Evolutionary conservation across 805 yeast species (phyloP).

Genomic region (Metschnikowia cerradonensis): DNA sequence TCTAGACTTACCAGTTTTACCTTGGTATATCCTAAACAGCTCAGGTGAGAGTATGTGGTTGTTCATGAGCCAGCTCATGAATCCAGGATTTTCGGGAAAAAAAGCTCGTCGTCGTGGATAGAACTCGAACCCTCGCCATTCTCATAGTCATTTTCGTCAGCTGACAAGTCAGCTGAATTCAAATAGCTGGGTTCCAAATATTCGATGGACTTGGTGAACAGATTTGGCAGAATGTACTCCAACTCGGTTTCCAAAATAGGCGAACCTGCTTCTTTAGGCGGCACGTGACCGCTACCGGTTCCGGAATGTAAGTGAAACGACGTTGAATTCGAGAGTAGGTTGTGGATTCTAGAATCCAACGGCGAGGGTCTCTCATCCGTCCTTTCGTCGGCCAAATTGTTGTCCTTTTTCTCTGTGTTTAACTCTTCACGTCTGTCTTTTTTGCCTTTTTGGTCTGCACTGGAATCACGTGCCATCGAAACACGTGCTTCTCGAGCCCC

Average conservation of each 20-base stretch:
- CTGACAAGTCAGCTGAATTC: neutral
- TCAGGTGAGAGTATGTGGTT: neutral
- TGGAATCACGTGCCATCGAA: too few relatives aligned
- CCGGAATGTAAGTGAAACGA: constrained; percentile 27
- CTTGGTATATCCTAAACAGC: neutral
- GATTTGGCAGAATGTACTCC: constrained; percentile 41
- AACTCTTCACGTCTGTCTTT: too few relatives aligned
- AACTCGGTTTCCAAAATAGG: constrained; percentile 24
- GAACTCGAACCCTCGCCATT: constrained; percentile 4
- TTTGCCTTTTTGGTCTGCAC: too few relatives aligned
- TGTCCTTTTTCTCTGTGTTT: neutral
- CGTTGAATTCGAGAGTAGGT: constrained; percentile 32
- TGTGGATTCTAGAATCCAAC: constrained; percentile 24
- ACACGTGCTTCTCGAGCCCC: too few relatives aligned
- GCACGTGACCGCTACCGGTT: constrained; percentile 3
- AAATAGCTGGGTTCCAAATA: constrained; percentile 4
- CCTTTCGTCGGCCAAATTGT: too few relatives aligned
- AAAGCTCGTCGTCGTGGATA: constrained; percentile 1
- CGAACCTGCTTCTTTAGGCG: constrained; percentile 5
- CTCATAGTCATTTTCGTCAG: constrained; percentile 1
- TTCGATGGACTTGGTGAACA: constrained; percentile 26
- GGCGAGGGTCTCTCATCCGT: neutral
- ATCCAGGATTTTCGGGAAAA: neutral
- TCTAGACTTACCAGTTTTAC: neutral
- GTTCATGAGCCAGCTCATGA: neutral